phyloP scores from a whole-genome alignment of 1,284 basidiomycete species.

The Cystobasidium sp. region DNA sequence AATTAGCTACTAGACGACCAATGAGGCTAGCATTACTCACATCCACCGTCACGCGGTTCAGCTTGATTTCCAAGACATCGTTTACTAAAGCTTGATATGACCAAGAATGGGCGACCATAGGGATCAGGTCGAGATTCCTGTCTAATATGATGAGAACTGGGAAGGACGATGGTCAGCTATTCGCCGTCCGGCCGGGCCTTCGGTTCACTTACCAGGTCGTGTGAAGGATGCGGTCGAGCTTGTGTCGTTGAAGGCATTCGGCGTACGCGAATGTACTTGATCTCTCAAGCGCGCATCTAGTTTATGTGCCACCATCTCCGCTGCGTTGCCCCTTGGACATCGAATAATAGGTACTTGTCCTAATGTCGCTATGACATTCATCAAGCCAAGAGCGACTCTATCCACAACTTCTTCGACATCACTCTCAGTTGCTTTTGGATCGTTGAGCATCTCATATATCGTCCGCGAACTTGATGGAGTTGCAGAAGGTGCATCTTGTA shows the following conservation, averaged over 20 bases:
- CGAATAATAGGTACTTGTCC: constrained; percentile 96
- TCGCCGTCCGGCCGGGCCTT: background rate
- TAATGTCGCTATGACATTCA: constrained; percentile 89
- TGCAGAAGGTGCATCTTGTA: constrained; percentile 47
- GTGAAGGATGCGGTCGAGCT: constrained; percentile 34
- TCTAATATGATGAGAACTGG: constrained; percentile 90
- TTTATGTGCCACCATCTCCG: constrained; percentile 97
- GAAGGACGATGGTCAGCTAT: background rate
- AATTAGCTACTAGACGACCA: constrained; percentile 8
- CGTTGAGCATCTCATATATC: constrained; percentile 85
- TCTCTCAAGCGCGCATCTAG: constrained; percentile 91
- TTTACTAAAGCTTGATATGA: constrained; percentile 98
- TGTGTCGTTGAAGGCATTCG: constrained; percentile 57
- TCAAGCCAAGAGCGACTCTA: constrained; percentile 85
- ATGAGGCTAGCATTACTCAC: constrained; percentile 50
- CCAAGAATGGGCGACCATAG: constrained; percentile 97
- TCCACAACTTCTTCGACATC: constrained; percentile 94
- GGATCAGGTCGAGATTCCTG: constrained; percentile 91
- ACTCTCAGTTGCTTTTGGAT: constrained; percentile 85
- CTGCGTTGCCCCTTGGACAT: constrained; percentile 92
- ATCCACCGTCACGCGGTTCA: constrained; percentile 88
- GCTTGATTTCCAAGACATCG: constrained; percentile 94
- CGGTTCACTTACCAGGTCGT: constrained; percentile 38
- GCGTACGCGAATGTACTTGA: constrained; percentile 79
- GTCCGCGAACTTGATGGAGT: constrained; percentile 56